Evolutionary conservation across 768 basidiomycete species (phyloP), one percentile per base, ranked within the genome.

Genomic region (Russula griseocarnosa): DNA sequence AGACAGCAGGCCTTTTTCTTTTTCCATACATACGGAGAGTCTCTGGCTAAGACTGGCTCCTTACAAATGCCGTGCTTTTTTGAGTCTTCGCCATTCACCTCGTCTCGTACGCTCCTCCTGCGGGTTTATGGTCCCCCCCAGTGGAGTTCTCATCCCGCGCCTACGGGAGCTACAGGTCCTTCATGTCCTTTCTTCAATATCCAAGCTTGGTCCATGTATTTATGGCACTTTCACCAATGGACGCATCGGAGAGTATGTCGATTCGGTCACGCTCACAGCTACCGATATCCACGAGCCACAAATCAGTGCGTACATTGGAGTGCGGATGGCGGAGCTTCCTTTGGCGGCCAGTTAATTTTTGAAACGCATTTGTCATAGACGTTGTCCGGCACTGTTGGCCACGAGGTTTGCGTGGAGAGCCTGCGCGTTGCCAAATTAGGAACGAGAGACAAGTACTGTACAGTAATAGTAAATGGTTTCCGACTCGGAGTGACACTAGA

Each of bases 11-110:
- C 49, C 75, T 75, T 36, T 74, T 82, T 38, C 73, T 80, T 52
- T 74, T 77, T 34, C 71, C 95, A 57, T 79, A 78, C 60, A 81
- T 98, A 67, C 80, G 79, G 72, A 94, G 88, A 72, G 88, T 95
- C 26, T 92, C 94, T 8, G 95, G 96, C 10, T 88, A n/a, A n/a
- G n/a, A n/a, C n/a, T n/a, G n/a, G n/a, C n/a, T 92, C 13, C 76
- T 98, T 67, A 99, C 96, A 47, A 99, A 99, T 74, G 89, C 92
- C 60, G 94, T 99, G 60, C n/a, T 98, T 92, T 78, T 99, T 98
- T 76, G n/a, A 98, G 59, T 92, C 94, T 11, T 93, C 85, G 72
- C 79, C 83, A 42, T 72, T 78, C 38, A 73, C 74, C 22, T 78
- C 76, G 59, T 77, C 77, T 57, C 81, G 78, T 68, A 95, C 91